Evolutionary conservation across 192 early-diverging fungal species (phyloP).

Genomic region (Powellomyces hirtus): DNA sequence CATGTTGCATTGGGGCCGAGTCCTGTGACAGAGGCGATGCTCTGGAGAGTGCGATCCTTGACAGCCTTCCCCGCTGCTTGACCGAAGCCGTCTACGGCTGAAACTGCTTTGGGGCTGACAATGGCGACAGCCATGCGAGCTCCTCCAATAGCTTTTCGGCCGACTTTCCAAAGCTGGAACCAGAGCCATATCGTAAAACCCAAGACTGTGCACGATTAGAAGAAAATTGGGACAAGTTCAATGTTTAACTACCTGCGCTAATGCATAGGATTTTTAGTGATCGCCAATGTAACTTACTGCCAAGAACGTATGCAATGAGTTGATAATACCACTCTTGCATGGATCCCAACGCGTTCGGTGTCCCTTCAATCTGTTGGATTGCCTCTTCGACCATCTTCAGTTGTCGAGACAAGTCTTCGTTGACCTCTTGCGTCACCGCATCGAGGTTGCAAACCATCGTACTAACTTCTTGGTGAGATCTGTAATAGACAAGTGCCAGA

Average conservation of each 20-base stretch:
- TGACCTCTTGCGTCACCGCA: slow-evolving; percentile 10
- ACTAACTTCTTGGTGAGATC: slow-evolving; percentile 6
- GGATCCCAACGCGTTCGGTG: background rate
- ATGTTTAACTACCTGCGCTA: too few species aligned
- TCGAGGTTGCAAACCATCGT: slow-evolving; percentile 13
- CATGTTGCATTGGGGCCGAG: too few species aligned
- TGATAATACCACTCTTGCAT: slow-evolving; percentile 20
- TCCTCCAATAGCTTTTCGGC: background rate
- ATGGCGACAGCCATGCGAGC: background rate
- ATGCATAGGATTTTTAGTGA: too few species aligned
- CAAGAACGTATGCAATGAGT: slow-evolving; percentile 15
- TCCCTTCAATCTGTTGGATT: slow-evolving; percentile 6
- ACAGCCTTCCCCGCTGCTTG: slow-evolving; percentile 2
- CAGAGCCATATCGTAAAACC: slow-evolving; percentile 15
- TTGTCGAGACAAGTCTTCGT: slow-evolving; percentile 8
- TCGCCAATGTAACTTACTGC: slow-evolving; percentile 1
- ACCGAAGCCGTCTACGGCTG: background rate
- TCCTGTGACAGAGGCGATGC: background rate
- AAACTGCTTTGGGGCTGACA: background rate
- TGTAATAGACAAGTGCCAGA: background rate
- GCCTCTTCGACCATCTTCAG: slow-evolving; percentile 21
- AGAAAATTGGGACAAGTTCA: background rate
- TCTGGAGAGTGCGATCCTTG: background rate
- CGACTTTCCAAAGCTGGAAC: slow-evolving; percentile 26
- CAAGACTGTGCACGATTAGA: background rate